A percentile compares a stretch with the other conserved stretches of the same genome.
Evolutionary conservation across 1,284 basidiomycete species (phyloP).

Genomic region (Ceratobasidium papillatum): DNA sequence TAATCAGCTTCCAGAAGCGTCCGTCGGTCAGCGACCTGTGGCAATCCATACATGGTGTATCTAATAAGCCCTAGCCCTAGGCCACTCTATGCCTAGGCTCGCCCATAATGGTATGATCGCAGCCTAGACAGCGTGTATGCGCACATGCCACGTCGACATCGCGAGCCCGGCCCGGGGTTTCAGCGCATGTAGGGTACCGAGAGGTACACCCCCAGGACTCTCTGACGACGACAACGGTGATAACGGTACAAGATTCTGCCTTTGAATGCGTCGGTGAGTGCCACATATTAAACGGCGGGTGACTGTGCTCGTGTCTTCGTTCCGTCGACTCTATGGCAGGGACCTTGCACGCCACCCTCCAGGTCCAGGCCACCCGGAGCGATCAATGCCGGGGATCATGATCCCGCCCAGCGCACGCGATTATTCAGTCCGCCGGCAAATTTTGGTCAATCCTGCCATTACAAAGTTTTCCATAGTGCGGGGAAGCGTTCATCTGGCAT

Average conservation of each 20-base stretch:
- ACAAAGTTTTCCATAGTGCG: not conserved
- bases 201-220: not conserved
- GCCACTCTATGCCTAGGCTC: not conserved
- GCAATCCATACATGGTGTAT: not conserved
- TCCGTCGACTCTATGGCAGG: not conserved
- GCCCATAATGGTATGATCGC: not conserved
- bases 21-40: not conserved
- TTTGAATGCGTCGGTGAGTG: not conserved
- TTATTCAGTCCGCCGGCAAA: slow-evolving; percentile 3
- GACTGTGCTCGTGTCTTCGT: not conserved
- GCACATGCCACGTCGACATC: slow-evolving; percentile 4
- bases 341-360: not conserved
- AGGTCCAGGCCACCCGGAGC: slow-evolving; percentile 10
- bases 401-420: slow-evolving; percentile 8
- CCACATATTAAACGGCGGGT: not conserved
- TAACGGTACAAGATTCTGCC: not conserved
- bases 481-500: not conserved
- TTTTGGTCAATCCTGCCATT: not conserved
- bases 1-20: slow-evolving; percentile 16
- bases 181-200: not conserved
- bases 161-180: not conserved
- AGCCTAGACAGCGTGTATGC: slow-evolving; percentile 8
- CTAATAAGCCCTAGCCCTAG: not conserved
- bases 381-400: slow-evolving; percentile 2
- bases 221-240: not conserved